Evolutionary conservation across 2,329 filamentous ascomycete genomes (phyloP).

Genomic region (Colletotrichum spaethianum): DNA sequence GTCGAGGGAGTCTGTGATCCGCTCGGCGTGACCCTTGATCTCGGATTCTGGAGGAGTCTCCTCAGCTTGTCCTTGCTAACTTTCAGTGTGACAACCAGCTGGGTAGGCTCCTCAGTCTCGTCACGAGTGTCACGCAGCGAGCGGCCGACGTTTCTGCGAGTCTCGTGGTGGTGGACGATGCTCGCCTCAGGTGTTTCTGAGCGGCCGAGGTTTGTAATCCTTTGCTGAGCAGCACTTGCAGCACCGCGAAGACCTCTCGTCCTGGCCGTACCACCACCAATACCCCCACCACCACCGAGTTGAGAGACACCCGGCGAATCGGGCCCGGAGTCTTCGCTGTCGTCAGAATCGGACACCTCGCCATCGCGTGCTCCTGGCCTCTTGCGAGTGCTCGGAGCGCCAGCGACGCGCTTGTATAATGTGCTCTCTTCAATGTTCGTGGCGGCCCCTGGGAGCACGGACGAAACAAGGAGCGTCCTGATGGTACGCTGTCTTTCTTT

Average conservation of each 20-base stretch:
- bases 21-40: constrained; percentile 43
- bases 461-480: constrained; percentile 91
- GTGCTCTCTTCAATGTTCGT: constrained; percentile 85
- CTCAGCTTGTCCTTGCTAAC: constrained; percentile 80
- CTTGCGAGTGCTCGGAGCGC: constrained; percentile 68
- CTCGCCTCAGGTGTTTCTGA: constrained; percentile 90
- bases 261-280: constrained; percentile 84
- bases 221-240: constrained; percentile 86
- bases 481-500: constrained; percentile 96
- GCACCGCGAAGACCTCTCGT: constrained; percentile 92
- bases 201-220: constrained; percentile 85
- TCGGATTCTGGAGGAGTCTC: constrained; percentile 72
- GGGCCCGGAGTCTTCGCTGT: constrained; percentile 88
- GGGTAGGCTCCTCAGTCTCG: constrained; percentile 82
- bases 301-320: constrained; percentile 88
- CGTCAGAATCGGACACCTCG: constrained; percentile 88
- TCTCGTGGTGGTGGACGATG: constrained; percentile 74
- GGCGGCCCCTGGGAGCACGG: constrained; percentile 90
- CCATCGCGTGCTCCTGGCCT: constrained; percentile 73
- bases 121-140: constrained; percentile 77
- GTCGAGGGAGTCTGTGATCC: constrained; percentile 51
- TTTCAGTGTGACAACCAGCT: constrained; percentile 81
- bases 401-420: constrained; percentile 84
- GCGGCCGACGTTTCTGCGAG: constrained; percentile 73
- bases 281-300: constrained; percentile 79